Percentiles rank a stretch among this genome's conserved stretches.
phyloP scores from a whole-genome alignment of 2,329 filamentous ascomycete genomes.

The Fusarium armeniacum region DNA sequence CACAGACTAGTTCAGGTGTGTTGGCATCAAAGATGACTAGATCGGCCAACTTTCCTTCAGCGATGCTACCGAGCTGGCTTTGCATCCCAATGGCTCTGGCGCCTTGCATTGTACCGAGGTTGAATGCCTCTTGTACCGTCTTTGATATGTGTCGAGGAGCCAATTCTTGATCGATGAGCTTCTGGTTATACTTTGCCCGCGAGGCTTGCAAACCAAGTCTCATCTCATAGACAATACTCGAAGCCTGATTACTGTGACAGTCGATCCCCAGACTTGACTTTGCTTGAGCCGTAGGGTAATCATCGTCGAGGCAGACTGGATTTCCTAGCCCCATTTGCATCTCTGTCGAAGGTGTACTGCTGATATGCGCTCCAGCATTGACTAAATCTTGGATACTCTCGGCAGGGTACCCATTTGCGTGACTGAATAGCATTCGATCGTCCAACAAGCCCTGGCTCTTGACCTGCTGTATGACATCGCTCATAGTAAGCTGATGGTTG shows the following conservation, averaged over 20 bases:
- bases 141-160: constrained; percentile 5
- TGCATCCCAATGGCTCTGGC: constrained; percentile 5
- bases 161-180: background rate
- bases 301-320: constrained; percentile 4
- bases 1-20: constrained; percentile 4
- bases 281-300: constrained; percentile 2
- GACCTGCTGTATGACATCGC: constrained; percentile 8
- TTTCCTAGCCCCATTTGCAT: constrained; percentile 27
- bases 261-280: constrained; percentile 18
- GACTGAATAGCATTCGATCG: constrained; percentile 10
- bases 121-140: constrained; percentile 9
- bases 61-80: constrained; percentile 4
- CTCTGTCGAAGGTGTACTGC: constrained; percentile 27
- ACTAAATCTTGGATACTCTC: background rate
- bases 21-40: constrained; percentile 15
- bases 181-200: constrained; percentile 9
- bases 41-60: constrained; percentile 14
- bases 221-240: constrained; percentile 21
- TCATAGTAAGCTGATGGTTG: background rate
- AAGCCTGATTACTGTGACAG: constrained; percentile 23
- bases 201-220: constrained; percentile 9
- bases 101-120: constrained; percentile 18
- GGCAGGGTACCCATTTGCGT: background rate
- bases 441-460: constrained; percentile 14
- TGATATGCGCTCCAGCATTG: constrained; percentile 8